phyloP scores from a whole-genome alignment of 2,329 filamentous ascomycete genomes.

The Microdochium paspali region DNA sequence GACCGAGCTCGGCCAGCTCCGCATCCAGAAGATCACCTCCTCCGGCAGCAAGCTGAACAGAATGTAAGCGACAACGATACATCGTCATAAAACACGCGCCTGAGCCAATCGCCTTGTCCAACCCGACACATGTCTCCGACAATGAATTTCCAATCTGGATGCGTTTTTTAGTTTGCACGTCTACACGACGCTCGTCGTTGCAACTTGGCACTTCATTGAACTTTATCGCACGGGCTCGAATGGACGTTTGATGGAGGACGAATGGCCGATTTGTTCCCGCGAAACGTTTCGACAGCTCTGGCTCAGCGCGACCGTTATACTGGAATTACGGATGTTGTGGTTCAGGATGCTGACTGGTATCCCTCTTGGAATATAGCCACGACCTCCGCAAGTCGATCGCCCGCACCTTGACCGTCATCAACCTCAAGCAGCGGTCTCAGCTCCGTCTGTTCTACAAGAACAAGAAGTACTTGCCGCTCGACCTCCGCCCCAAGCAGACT shows the following conservation, averaged over 20 bases:
- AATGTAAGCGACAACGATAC: constrained; percentile 60
- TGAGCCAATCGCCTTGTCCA: constrained; percentile 3
- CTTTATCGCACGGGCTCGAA: too few species aligned
- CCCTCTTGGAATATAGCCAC: constrained; percentile 51
- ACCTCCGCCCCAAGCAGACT: constrained; percentile 97
- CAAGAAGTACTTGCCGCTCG: constrained; percentile 99
- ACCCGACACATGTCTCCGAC: not conserved
- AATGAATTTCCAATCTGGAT: too few species aligned
- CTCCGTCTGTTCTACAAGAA: constrained; percentile 99
- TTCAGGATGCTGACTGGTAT: constrained; percentile 3
- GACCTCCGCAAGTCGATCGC: constrained; percentile 99
- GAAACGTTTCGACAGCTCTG: not conserved
- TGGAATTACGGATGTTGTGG: not conserved
- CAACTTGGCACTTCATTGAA: too few species aligned
- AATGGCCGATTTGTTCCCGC: too few species aligned
- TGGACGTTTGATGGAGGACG: too few species aligned
- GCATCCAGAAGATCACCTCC: constrained; percentile 97
- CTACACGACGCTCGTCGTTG: not conserved
- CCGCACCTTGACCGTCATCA: constrained; percentile 98
- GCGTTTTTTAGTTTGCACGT: too few species aligned
- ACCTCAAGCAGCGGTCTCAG: constrained; percentile 97
- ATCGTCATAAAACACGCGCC: constrained; percentile 3
- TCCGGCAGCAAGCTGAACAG: constrained; percentile 93
- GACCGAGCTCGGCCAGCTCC: constrained; percentile 90
- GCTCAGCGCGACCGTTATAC: not conserved